phyloP scores from a whole-genome alignment of 1,284 basidiomycete genomes.

The Tranzscheliella williamsii region DNA sequence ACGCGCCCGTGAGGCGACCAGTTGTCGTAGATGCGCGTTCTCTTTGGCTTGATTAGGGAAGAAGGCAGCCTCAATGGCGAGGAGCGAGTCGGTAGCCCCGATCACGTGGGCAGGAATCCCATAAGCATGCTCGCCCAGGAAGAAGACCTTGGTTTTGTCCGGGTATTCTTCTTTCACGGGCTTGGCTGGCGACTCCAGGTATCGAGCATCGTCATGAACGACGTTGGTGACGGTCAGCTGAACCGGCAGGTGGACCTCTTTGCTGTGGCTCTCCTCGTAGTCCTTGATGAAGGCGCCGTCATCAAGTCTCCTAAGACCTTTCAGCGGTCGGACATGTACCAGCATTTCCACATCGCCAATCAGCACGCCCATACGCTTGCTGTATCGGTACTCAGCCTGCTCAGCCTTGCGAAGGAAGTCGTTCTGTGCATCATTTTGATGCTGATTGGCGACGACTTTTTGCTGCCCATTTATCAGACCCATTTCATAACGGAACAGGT shows the following conservation, averaged over 20 bases:
- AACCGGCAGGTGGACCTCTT: slow-evolving; percentile 81
- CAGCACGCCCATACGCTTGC: slow-evolving; percentile 84
- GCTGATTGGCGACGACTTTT: slow-evolving; percentile 39
- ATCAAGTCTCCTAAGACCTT: slow-evolving; percentile 84
- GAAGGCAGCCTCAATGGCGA: slow-evolving; percentile 51
- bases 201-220: slow-evolving; percentile 50
- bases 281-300: slow-evolving; percentile 91
- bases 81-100: slow-evolving; percentile 66
- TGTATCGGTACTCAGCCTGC: slow-evolving; percentile 78
- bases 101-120: slow-evolving; percentile 90
- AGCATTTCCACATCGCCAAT: slow-evolving; percentile 70
- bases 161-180: slow-evolving; percentile 87
- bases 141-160: slow-evolving; percentile 86
- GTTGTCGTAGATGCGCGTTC: slow-evolving; percentile 37
- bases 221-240: slow-evolving; percentile 52
- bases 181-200: slow-evolving; percentile 70
- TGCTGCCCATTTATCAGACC: slow-evolving; percentile 36
- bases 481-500: slow-evolving; percentile 74
- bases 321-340: slow-evolving; percentile 56
- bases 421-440: slow-evolving; percentile 59
- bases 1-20: slow-evolving; percentile 41
- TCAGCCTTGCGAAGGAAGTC: slow-evolving; percentile 65
- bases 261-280: slow-evolving; percentile 75
- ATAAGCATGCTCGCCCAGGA: slow-evolving; percentile 88
- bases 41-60: slow-evolving; percentile 54